These are phyloP conservation scores for Urochloa ruziziensis DNA, from an alignment of 176 grass and related monocot species.

Conservation along the genomic window DNA sequence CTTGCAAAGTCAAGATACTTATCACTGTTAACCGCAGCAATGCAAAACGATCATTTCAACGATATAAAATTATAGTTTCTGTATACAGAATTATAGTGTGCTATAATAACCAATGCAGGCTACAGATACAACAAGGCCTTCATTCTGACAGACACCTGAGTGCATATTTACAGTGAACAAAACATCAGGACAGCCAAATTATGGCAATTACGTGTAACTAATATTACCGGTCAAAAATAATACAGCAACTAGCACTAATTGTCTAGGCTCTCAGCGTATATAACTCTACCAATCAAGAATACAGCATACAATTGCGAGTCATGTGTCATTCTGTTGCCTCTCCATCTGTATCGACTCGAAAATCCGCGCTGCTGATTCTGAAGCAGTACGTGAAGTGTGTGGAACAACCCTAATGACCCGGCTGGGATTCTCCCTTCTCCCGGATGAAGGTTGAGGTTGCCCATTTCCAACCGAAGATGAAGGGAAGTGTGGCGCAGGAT, in stretches of 20 bases:
- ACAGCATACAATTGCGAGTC: not conserved
- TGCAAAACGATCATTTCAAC: not conserved
- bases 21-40: not conserved
- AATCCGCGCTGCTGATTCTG: slow-evolving; percentile 72
- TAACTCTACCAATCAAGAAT: slow-evolving; percentile 19
- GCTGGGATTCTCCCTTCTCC: slow-evolving; percentile 38
- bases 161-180: slow-evolving; percentile 26
- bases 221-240: slow-evolving; percentile 12
- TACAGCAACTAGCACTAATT: slow-evolving; percentile 4
- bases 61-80: not conserved
- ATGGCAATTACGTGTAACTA: not conserved
- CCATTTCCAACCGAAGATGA: slow-evolving; percentile 20
- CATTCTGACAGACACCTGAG: slow-evolving; percentile 6
- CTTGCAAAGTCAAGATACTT: not conserved
- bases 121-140: not conserved
- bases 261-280: slow-evolving; percentile 24
- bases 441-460: slow-evolving; percentile 34
- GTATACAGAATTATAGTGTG: not conserved
- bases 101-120: not conserved
- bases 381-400: slow-evolving; percentile 62
- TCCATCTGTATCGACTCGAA: slow-evolving; percentile 88
- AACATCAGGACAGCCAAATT: not conserved
- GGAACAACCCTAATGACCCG: slow-evolving; percentile 84
- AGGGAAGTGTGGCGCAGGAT: slow-evolving; percentile 20
- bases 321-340: slow-evolving; percentile 52